phyloP scores from a whole-genome alignment of 768 basidiomycete genomes.

The Boletus pseudopeckii region DNA sequence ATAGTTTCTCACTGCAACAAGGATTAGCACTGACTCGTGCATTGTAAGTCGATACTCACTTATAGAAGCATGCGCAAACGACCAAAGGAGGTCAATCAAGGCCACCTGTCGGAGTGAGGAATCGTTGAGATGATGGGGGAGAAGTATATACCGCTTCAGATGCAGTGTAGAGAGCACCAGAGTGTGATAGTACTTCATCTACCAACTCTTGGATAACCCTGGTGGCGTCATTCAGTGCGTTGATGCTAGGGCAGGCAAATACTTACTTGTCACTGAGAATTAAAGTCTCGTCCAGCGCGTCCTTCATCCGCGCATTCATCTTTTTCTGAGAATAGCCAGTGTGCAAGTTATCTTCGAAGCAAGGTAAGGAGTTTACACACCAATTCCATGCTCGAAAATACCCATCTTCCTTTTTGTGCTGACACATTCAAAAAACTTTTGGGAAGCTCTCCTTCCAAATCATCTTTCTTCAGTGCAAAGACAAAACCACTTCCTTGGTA shows the following conservation, averaged over 20 bases:
- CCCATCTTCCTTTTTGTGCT: slow-evolving; percentile 64
- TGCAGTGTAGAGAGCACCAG: slow-evolving; percentile 83
- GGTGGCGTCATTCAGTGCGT: background rate
- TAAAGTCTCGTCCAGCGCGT: slow-evolving; percentile 86
- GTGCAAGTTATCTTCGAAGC: background rate
- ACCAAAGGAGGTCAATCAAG: slow-evolving; percentile 84
- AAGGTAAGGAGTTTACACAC: slow-evolving; percentile 40
- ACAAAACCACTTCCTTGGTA: slow-evolving; percentile 76
- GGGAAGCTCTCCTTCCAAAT: slow-evolving; percentile 54
- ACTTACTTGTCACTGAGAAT: slow-evolving; percentile 77
- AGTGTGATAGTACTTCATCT: slow-evolving; percentile 59
- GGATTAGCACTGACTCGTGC: background rate
- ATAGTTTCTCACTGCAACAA: slow-evolving; percentile 45
- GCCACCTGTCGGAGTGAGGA: slow-evolving; percentile 54
- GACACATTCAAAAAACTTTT: slow-evolving; percentile 67
- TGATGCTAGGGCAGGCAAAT: background rate
- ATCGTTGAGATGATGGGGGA: background rate
- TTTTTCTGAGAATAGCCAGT: slow-evolving; percentile 56
- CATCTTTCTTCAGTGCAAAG: slow-evolving; percentile 62
- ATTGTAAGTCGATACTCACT: slow-evolving; percentile 44
- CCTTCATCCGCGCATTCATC: slow-evolving; percentile 84
- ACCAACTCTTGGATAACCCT: slow-evolving; percentile 83
- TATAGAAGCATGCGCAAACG: slow-evolving; percentile 81
- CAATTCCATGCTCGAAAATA: slow-evolving; percentile 79
- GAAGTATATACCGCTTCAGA: slow-evolving; percentile 69